These are phyloP conservation scores for Citrus inodora DNA, from an alignment of 345 rosid species.

Conservation along the genomic window DNA sequence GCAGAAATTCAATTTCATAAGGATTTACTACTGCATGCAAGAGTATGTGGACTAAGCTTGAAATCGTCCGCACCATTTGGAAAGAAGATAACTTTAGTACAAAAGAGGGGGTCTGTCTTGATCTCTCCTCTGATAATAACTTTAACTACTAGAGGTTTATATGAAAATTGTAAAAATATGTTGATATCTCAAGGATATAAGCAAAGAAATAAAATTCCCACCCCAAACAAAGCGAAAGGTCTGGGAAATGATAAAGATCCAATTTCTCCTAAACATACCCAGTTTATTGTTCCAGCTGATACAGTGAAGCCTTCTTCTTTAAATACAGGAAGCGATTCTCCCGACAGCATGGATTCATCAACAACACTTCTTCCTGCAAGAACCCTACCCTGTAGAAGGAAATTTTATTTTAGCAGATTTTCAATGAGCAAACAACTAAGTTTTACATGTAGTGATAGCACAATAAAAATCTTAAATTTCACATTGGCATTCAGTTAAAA, in stretches of 20 bases:
- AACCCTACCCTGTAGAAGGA: slow-evolving; percentile 62
- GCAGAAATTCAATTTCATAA: not conserved
- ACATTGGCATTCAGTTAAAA: not conserved
- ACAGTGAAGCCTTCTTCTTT: slow-evolving; percentile 72
- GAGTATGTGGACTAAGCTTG: not conserved
- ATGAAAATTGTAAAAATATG: not conserved
- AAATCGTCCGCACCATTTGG: not conserved
- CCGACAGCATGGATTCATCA: slow-evolving; percentile 97
- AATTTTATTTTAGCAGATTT: slow-evolving; percentile 15
- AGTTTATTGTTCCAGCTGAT: slow-evolving; percentile 92
- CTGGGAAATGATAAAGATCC: not conserved
- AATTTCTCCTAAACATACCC: slow-evolving; percentile 45
- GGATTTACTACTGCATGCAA: not conserved
- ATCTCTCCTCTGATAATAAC: not conserved
- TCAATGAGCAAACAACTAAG: not conserved
- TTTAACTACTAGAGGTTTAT: not conserved
- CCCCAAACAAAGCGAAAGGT: not conserved
- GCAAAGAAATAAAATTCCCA: not conserved
- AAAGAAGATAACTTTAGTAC: slow-evolving; percentile 4
- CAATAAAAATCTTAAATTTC: not conserved
- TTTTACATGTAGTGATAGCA: not conserved
- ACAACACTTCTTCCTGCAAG: slow-evolving; percentile 94
- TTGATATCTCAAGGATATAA: not conserved
- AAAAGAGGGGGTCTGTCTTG: not conserved
- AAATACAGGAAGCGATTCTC: slow-evolving; percentile 91